Conservation (phyloP, 1,284 basidiomycete species). For the Kalmanozyma brasiliensis region DNA sequence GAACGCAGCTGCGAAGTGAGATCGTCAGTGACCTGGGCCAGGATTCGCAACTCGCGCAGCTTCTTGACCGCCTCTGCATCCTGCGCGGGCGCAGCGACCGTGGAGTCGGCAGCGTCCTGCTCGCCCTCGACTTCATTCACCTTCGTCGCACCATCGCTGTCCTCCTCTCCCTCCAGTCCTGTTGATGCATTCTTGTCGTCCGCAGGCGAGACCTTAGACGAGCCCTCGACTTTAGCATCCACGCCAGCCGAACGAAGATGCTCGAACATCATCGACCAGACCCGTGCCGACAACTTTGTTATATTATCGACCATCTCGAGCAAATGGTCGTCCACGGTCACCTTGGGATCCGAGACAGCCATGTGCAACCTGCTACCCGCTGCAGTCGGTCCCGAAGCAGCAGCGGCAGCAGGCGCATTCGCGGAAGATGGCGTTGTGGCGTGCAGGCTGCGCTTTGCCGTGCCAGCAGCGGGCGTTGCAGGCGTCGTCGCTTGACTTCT, state of each 20-base stretch:
- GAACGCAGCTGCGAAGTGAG: constrained; percentile 43
- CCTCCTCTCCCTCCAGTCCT: background rate
- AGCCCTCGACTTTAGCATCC: constrained; percentile 5
- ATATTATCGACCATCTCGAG: constrained; percentile 54
- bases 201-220: constrained; percentile 3
- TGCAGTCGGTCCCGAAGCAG: constrained; percentile 12
- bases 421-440: constrained; percentile 13
- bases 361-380: constrained; percentile 19
- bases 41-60: constrained; percentile 28
- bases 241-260: constrained; percentile 42
- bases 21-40: constrained; percentile 36
- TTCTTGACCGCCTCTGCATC: constrained; percentile 2
- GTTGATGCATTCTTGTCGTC: constrained; percentile 5
- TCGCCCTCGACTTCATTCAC: constrained; percentile 6
- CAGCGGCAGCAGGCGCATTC: constrained; percentile 11
- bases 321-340: constrained; percentile 53
- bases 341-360: constrained; percentile 28
- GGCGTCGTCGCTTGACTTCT: constrained; percentile 31
- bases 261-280: constrained; percentile 57
- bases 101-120: constrained; percentile 8
- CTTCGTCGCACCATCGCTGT: background rate
- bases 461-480: constrained; percentile 14
- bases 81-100: background rate
- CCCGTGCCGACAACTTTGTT: constrained; percentile 50
- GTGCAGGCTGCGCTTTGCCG: constrained; percentile 9